Evolutionary conservation across 1,284 basidiomycete species (phyloP), one percentile per base, ranked within the genome.

Genomic region (Phellopilus nigrolimitatus): DNA sequence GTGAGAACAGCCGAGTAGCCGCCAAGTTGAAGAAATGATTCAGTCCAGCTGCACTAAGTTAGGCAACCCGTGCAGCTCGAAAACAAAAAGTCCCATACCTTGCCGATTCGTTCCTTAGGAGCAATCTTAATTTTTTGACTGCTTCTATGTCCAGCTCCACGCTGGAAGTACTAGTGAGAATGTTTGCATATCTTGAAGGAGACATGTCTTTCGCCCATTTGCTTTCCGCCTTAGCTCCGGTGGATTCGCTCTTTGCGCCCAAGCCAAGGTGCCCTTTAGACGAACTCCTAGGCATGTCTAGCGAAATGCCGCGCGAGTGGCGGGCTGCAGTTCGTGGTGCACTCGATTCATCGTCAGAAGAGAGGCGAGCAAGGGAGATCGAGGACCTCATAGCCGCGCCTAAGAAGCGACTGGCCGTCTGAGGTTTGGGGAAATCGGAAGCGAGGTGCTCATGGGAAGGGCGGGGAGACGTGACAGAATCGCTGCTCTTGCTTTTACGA

Each of bases 1-100:
- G 83, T 85, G 21, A 97, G 67, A 33, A 99, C 71, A 0, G 87
- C 84, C 3, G 79, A 76, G 62, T 98, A 99, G 1, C 97, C 95
- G 4, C 92, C 91, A 8, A 79, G 66, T 44, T 78, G 76, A 37
- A 97, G 64, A 64, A 98, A 99, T n/a, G 86, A 80, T 56, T 87
- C 77, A n/a, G 97, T 85, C 95, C 97, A 99, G 41, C 84, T 88
- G 61, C 3, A 31, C 12, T 12, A n/a, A 21, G 28, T 30, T 28
- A 22, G 28, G 24, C 27, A 30, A 25, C 17, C 15, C 10, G 9
- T 28, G 24, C 17, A 9, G 17, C 9, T 13, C 10, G 4, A 33
- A 12, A 33, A 33, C 22, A 33, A 13, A 39, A n/a, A 39, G 10
- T 24, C n/a, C 65, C 67, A 48, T 64, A 90, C 90, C 73, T 79